Conservation (phyloP, 225 moss, liverwort and hornwort genomes). For the Physcomitrium patens region DNA sequence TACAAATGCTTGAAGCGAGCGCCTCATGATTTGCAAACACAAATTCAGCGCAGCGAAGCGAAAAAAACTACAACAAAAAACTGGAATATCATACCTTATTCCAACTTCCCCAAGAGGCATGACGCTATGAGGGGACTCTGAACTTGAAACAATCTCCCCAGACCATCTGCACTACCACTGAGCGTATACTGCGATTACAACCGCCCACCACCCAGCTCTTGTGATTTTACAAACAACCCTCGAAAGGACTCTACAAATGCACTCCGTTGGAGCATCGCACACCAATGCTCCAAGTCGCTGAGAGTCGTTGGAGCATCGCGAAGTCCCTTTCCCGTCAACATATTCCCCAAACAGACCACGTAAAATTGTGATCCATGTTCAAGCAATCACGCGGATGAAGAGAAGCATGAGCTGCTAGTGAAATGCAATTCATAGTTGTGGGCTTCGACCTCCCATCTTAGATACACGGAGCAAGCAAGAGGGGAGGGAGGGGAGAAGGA, state of each 20-base stretch:
- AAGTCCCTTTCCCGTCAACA: background rate
- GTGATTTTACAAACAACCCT: background rate
- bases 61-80: background rate
- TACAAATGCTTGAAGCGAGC: background rate
- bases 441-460: background rate
- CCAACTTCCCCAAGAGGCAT: slow-evolving; percentile 24
- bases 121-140: slow-evolving; percentile 7
- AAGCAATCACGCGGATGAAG: background rate
- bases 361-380: background rate
- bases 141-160: slow-evolving; percentile 9
- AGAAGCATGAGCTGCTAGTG: background rate
- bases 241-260: background rate
- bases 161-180: background rate
- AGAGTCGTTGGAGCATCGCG: no score
- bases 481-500: background rate
- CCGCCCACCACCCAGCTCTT: background rate
- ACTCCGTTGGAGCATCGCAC: no score
- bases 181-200: background rate
- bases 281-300: no score
- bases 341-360: background rate
- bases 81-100: background rate
- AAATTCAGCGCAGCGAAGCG: background rate
- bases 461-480: background rate
- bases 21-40: background rate
- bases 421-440: background rate